Conservation (phyloP, 78 protist species). For the Dictyostelium citrinum region DNA sequence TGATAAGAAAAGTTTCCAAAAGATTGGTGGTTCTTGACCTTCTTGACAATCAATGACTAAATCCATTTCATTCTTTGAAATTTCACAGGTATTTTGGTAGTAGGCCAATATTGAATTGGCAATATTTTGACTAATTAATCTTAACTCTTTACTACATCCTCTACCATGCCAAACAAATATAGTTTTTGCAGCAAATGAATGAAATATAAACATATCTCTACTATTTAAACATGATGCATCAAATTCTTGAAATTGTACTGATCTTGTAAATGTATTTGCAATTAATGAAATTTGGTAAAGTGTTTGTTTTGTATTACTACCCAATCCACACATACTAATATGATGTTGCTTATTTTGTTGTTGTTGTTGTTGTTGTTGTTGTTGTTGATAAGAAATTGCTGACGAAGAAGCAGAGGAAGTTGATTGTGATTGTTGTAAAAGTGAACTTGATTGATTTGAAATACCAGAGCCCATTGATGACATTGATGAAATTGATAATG, state of each 20-base stretch:
- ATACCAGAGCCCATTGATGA: neutral
- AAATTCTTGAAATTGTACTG: constrained; percentile 24
- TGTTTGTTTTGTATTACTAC: neutral
- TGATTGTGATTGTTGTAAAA: neutral
- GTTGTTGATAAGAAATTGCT: neutral
- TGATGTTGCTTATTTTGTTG: neutral
- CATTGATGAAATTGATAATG: neutral
- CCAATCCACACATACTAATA: neutral
- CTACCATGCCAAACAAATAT: constrained; percentile 52
- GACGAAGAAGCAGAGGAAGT: neutral
- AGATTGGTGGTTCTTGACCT: constrained; percentile 33
- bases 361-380: neutral
- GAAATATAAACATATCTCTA: constrained; percentile 52
- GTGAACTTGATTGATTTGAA: neutral
- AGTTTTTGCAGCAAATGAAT: constrained; percentile 11
- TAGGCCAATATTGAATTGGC: constrained; percentile 7
- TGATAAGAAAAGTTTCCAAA: constrained; percentile 54
- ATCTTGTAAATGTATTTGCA: neutral
- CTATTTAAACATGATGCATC: constrained; percentile 42
- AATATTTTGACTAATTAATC: neutral
- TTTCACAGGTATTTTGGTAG: constrained; percentile 1
- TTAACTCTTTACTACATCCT: neutral
- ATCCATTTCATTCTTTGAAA: neutral
- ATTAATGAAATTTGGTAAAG: constrained; percentile 11
- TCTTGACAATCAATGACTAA: constrained; percentile 22